Conservation (phyloP, 192 early-diverging fungal species). For the Umbelopsis vinacea region DNA sequence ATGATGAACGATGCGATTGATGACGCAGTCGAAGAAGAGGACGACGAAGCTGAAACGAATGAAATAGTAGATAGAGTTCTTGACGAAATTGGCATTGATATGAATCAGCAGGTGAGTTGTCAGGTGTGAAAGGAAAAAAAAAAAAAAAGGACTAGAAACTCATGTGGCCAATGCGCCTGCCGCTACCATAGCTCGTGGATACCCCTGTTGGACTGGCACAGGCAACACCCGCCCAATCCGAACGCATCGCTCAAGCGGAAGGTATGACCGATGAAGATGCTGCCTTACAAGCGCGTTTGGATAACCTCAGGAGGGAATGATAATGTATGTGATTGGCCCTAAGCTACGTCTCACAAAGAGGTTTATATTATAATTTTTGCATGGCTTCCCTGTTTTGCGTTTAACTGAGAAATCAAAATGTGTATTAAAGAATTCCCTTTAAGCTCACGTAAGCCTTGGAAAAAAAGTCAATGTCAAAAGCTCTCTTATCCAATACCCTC, state of each 20-base stretch:
- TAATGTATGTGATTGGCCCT: not conserved
- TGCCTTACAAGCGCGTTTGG: constrained; percentile 86
- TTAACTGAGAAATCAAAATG: not conserved
- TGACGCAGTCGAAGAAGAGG: constrained; percentile 92
- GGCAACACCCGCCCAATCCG: constrained; percentile 35
- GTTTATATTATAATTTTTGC: no score
- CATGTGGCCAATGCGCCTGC: constrained; percentile 11
- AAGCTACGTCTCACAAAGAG: not conserved
- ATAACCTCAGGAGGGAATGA: constrained; percentile 87
- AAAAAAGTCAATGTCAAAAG: no score
- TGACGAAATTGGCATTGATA: constrained; percentile 92
- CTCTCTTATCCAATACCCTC: not conserved
- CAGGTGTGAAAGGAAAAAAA: not conserved
- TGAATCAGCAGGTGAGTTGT: constrained; percentile 71
- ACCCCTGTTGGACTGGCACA: constrained; percentile 51
- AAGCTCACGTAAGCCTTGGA: no score
- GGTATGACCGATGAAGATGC: constrained; percentile 70
- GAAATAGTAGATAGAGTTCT: constrained; percentile 91
- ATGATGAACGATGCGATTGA: constrained; percentile 99
- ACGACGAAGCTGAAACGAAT: constrained; percentile 91
- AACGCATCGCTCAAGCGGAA: constrained; percentile 57
- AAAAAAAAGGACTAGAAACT: not conserved
- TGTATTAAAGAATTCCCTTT: no score
- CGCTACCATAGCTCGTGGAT: constrained; percentile 43
- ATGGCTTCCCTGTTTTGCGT: no score